Evolutionary conservation across 331 rosid species (phyloP), one percentile per base, ranked within the genome.

Genomic region (Cydonia oblonga): DNA sequence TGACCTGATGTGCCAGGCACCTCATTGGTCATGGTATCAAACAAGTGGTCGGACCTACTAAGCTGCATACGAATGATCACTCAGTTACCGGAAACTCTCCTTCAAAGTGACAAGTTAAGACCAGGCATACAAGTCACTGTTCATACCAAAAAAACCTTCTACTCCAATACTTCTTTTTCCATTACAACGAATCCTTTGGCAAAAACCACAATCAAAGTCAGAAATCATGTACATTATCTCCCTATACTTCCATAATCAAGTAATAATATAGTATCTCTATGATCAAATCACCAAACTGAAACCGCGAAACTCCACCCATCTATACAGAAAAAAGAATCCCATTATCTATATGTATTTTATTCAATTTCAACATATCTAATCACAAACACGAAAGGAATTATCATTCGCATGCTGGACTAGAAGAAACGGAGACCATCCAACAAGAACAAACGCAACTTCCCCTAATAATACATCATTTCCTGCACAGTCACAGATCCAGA

Each of bases 21-120:
- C 81, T 84, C 78, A 44, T 67, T 70, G 66, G 77, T 12, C 61
- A 83, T 78, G 64, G 76, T 71, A 74, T 77, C 83, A 61, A 79
- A 56, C 79, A 84, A 69, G 46, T 74, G 70, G 67, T 83, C 74
- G 12, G 78, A 72, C 79, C 74, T 84, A 70, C 81, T 79, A 60
- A 77, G 83, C 64, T 86, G 86, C 90, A 74, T 83, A 74, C 76
- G 84, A 79, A 66, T 78, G 73, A 75, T 77, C 62, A 68, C 75
- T 72, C 74, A 26, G 80, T 81, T 54, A 78, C 54, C 67, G 51
- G 77, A 74, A 69, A 77, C 42, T 61, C 76, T 68, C 22, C 42
- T 62, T 76, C 30, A 53, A 69, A 42, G 40, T 28, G 42, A 59
- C 25, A 56, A 77, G 52, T 32, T 26, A 70, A 70, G 54, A 70